phyloP scores from a whole-genome alignment of 1,284 basidiomycete species.

The Pterula multifida region DNA sequence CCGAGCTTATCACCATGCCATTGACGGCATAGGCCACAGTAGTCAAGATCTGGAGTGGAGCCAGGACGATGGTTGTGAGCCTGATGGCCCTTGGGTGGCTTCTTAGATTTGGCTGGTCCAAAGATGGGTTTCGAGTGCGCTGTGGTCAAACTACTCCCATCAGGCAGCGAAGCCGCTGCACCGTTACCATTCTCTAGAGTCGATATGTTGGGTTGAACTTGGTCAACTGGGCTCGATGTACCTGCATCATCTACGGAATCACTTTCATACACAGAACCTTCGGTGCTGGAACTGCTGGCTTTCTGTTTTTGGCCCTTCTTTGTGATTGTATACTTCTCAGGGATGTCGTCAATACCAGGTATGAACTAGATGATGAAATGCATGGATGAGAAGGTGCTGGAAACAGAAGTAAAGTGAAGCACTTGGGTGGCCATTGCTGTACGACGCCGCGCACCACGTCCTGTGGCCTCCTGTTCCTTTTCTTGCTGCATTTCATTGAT shows the following conservation, averaged over 20 bases:
- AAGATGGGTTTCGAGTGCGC: neutral
- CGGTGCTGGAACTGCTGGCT: neutral
- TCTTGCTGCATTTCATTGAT: slow-evolving; percentile 30
- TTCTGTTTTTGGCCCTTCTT: slow-evolving; percentile 12
- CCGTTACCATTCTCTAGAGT: too few species aligned
- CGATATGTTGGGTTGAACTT: too few species aligned
- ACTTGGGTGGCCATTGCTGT: slow-evolving; percentile 34
- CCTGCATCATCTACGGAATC: too few species aligned
- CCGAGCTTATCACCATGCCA: slow-evolving; percentile 31
- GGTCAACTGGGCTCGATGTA: too few species aligned
- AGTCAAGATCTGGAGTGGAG: slow-evolving; percentile 12
- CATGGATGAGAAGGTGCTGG: neutral
- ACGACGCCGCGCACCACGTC: slow-evolving; percentile 59
- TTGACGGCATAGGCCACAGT: slow-evolving; percentile 54
- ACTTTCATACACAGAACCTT: neutral
- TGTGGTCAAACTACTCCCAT: neutral
- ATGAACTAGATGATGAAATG: slow-evolving; percentile 8
- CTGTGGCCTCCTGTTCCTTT: slow-evolving; percentile 37
- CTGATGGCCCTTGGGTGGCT: neutral
- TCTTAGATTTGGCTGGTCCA: slow-evolving; percentile 7
- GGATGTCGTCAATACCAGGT: slow-evolving; percentile 18
- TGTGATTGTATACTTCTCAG: slow-evolving; percentile 14
- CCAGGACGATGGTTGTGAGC: too few species aligned
- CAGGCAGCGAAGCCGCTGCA: too few species aligned
- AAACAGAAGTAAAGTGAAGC: neutral